Base-by-base conservation (phyloP, 129 eudicot species). In the Helichrysum umbraculigerum region DNA sequence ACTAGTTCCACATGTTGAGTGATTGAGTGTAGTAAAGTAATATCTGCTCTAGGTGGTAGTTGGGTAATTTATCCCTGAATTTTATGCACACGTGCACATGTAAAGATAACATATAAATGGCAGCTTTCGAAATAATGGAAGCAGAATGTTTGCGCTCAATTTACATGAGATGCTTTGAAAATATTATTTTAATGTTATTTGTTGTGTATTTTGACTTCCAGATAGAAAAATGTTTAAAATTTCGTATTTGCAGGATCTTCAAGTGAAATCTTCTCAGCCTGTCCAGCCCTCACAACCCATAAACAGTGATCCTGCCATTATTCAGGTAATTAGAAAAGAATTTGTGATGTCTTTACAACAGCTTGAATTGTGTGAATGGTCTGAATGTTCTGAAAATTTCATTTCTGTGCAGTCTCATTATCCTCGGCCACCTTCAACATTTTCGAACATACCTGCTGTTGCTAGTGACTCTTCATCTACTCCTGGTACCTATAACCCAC, bases 331-430 rank as follows among this genome's bases (percentile, higher is more conserved):
- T 34, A n/a, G 28, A 3, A 44, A 41, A 17, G 35, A 35, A 56
- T 29, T 67, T 65, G 37, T 44, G n/a, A 59, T 12, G 32, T 62
- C 15, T 21, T 1, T 42, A n/a, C 52, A 70, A 70, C 15, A 22
- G 4, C 66, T 64, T 17, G 35, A n/a, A 73, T 66, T 7, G 2
- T 51, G 6, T 32, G 28, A 32, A 0, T 32, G 3, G 34, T 32
- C 3, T 72, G 30, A 51, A 37, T 64, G 8, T 5, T 72, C 59
- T 35, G 21, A 80, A 66, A 19, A 14, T 17, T 54, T 66, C 11
- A 28, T 66, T 74, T 47, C 21, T 50, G 2, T 81, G 90, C 92
- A 93, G 95, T 93, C 98, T 77, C 96, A 93, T 77, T 89, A 92
- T 82, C 90, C 98, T 75, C 92, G 74, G 17, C 89, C 96, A 74